Evolutionary conservation across 805 yeast species (phyloP).

Genomic region (Trichomonascus vanleenenianus): DNA sequence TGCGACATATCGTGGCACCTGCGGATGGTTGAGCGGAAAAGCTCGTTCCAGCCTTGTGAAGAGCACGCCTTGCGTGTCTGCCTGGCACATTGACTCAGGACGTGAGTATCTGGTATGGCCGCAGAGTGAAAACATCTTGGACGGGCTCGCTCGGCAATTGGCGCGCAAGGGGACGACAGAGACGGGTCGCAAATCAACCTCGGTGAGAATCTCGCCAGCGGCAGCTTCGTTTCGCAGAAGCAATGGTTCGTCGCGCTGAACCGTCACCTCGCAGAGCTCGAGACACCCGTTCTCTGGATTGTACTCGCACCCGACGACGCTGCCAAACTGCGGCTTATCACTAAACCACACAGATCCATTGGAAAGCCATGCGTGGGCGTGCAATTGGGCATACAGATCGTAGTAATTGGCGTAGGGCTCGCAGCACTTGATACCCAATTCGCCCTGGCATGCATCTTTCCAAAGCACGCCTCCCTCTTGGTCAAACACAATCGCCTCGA

Average conservation of each 20-base stretch:
- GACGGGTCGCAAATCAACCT: too few species aligned
- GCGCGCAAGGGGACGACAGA: too few species aligned
- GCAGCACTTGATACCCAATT: slow-evolving; percentile 6
- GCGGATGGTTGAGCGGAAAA: too few species aligned
- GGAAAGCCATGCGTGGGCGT: slow-evolving; percentile 19
- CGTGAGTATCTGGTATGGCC: too few species aligned
- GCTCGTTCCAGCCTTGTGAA: too few species aligned
- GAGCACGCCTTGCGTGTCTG: too few species aligned
- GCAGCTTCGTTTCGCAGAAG: too few species aligned
- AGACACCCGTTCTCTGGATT: slow-evolving; percentile 14
- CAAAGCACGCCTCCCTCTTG: slow-evolving; percentile 14
- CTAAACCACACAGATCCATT: slow-evolving; percentile 24
- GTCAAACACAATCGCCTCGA: slow-evolving; percentile 6
- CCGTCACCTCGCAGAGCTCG: slow-evolving; percentile 14
- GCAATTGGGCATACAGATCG: slow-evolving; percentile 12
- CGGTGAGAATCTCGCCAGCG: too few species aligned
- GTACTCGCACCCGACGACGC: slow-evolving; percentile 18
- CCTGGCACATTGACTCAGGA: too few species aligned
- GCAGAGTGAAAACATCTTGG: too few species aligned
- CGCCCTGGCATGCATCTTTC: slow-evolving; percentile 11
- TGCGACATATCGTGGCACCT: too few species aligned
- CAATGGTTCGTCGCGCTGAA: neutral
- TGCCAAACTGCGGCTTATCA: slow-evolving; percentile 20
- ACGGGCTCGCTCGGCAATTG: too few species aligned
- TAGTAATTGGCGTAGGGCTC: slow-evolving; percentile 16